Evolutionary conservation across 2,329 filamentous ascomycete species (phyloP).

Genomic region (Paraphoma chrysanthemicola): DNA sequence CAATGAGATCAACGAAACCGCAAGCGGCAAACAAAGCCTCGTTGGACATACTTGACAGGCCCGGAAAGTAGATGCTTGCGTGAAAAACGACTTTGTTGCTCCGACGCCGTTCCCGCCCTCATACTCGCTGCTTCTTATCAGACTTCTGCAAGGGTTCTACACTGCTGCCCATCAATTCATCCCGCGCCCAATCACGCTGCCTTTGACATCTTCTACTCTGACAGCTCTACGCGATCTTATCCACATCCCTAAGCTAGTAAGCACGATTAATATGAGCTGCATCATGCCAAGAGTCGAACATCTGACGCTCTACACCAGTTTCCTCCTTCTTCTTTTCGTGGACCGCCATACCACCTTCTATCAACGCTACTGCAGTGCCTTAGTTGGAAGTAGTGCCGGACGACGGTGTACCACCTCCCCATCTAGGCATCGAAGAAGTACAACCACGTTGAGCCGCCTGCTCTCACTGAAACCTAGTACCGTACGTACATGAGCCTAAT

Average conservation of each 20-base stretch:
- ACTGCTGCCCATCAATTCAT: conserved; percentile 24
- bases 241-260: conserved; percentile 44
- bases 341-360: conserved; percentile 19
- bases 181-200: conserved; percentile 21
- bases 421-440: conserved; percentile 34
- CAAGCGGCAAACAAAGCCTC: conserved; percentile 12
- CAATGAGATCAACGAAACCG: conserved; percentile 18
- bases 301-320: conserved; percentile 22
- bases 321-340: conserved; percentile 25
- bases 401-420: conserved; percentile 38
- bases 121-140: conserved; percentile 20
- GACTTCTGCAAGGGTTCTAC: conserved; percentile 22
- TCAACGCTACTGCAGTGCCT: conserved; percentile 33
- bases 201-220: conserved; percentile 18
- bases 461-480: conserved; percentile 15
- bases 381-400: conserved; percentile 30
- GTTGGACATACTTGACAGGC: conserved; percentile 4
- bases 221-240: conserved; percentile 19
- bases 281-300: conserved; percentile 33
- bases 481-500: conserved; percentile 21
- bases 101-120: conserved; percentile 17
- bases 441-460: conserved; percentile 32
- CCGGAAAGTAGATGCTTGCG: conserved; percentile 7
- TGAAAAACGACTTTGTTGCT: conserved; percentile 15
- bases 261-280: conserved; percentile 37